Evolutionary conservation across 768 basidiomycete genomes (phyloP).

Genomic region (Suillus brevipes): DNA sequence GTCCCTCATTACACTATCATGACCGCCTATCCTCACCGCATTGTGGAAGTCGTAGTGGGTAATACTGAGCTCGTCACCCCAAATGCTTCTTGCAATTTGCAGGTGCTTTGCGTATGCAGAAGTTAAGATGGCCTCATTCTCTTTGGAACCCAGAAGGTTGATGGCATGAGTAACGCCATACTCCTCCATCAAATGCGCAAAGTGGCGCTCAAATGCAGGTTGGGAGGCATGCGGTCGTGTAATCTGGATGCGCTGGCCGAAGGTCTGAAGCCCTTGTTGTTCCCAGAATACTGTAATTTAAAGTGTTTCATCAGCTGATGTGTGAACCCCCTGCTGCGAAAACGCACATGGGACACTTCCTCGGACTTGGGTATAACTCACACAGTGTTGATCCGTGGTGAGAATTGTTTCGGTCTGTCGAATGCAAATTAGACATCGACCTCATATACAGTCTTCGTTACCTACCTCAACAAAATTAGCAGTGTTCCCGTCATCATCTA

Average conservation of each 20-base stretch:
- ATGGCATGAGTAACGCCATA: conserved; percentile 86
- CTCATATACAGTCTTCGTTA: conserved; percentile 5
- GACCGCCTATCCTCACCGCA: conserved; percentile 75
- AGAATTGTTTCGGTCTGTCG: conserved; percentile 86
- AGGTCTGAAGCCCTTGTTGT: conserved; percentile 93
- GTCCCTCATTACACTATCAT: conserved; percentile 81
- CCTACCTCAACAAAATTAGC: conserved; percentile 95
- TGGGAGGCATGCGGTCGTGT: conserved; percentile 95
- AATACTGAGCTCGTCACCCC: conserved; percentile 70
- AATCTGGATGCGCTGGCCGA: conserved; percentile 92
- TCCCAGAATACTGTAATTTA: conserved; percentile 88
- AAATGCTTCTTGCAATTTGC: conserved; percentile 56
- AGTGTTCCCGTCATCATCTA: conserved; percentile 92
- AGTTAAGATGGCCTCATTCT: conserved; percentile 86
- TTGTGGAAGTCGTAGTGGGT: conserved; percentile 96
- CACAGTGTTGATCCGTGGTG: conserved; percentile 81
- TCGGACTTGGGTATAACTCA: conserved; percentile 92
- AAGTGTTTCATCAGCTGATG: conserved; percentile 13
- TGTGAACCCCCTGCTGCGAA: conserved; percentile 8
- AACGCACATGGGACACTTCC: conserved; percentile 92
- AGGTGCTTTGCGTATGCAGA: conserved; percentile 82
- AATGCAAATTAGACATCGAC: conserved; percentile 13
- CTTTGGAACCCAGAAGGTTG: conserved; percentile 89
- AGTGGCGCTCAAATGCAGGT: conserved; percentile 95
- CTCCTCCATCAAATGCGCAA: conserved; percentile 80